Percentiles rank a stretch among this genome's conserved stretches.
phyloP scores from a whole-genome alignment of 2,329 filamentous ascomycete genomes.

The Scedosporium boydii region DNA sequence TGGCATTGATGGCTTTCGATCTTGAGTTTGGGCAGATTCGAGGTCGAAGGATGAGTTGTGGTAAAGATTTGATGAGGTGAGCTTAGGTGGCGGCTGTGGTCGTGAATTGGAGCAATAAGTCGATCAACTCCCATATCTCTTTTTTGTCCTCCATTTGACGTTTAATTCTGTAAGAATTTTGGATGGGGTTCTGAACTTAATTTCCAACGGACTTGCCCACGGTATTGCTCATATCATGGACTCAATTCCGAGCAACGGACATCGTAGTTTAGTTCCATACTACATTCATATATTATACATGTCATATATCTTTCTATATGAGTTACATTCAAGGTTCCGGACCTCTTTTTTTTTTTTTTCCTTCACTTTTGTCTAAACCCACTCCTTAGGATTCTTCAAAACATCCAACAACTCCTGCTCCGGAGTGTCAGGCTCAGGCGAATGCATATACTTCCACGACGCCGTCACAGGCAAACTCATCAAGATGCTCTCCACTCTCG shows the following conservation, averaged over 20 bases:
- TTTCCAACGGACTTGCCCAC: too few relatives aligned
- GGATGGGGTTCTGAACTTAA: too few relatives aligned
- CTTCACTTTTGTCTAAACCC: constrained; percentile 38
- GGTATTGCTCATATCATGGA: too few relatives aligned
- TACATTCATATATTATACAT: background rate
- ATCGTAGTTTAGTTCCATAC: too few relatives aligned
- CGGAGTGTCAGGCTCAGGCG: constrained; percentile 61
- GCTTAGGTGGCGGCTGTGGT: too few relatives aligned
- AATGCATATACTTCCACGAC: constrained; percentile 93
- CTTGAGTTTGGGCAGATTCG: too few relatives aligned
- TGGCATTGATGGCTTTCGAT: background rate
- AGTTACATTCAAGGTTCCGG: too few relatives aligned
- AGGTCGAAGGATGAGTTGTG: background rate
- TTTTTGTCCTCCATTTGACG: too few relatives aligned
- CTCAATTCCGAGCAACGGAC: too few relatives aligned
- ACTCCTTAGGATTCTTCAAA: constrained; percentile 54
- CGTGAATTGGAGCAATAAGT: too few relatives aligned
- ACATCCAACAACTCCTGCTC: constrained; percentile 77
- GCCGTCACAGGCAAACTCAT: constrained; percentile 95
- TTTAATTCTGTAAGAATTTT: too few relatives aligned
- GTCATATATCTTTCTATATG: background rate
- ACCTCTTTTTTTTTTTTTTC: background rate
- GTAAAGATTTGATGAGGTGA: background rate
- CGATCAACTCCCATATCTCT: too few relatives aligned
- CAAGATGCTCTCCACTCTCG: constrained; percentile 88